Percentiles rank a stretch among this genome's conserved stretches.
Evolutionary conservation across 345 rosid species (phyloP).

Genomic region (Erysimum cheiranthoides): DNA sequence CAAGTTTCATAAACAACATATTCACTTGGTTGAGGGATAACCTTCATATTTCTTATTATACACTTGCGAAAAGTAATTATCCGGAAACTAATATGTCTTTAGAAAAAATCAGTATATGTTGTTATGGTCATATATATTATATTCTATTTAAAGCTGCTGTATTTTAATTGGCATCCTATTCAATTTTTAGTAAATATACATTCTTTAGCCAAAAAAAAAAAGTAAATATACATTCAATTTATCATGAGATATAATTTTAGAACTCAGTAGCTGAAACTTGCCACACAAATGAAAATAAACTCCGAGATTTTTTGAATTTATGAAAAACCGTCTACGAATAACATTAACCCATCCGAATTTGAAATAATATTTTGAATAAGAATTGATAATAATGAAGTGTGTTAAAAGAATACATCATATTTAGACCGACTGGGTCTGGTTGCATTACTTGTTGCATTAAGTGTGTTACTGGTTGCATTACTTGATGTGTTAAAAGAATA

Average conservation of each 20-base stretch:
- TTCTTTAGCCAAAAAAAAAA: too few relatives aligned
- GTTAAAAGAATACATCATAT: constrained; percentile 22
- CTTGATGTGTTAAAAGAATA: constrained; percentile 15
- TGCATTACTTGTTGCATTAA: constrained; percentile 21
- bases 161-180: neutral
- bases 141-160: neutral
- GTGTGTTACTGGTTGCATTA: too few relatives aligned
- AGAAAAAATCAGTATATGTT: neutral
- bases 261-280: neutral
- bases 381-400: neutral
- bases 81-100: neutral
- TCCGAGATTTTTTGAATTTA: neutral
- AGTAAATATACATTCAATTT: constrained; percentile 1
- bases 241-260: neutral
- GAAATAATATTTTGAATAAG: neutral
- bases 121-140: too few relatives aligned
- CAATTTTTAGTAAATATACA: too few relatives aligned
- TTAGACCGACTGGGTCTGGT: too few relatives aligned
- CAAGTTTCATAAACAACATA: constrained; percentile 1
- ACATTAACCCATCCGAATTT: neutral
- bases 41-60: constrained; percentile 10
- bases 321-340: constrained; percentile 6
- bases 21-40: constrained; percentile 26
- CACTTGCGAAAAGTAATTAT: neutral
- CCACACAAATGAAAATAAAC: neutral